Percentiles rank a stretch among this genome's conserved stretches.
Evolutionary conservation across 2,329 filamentous ascomycete genomes (phyloP).

Genomic region (Setomelanomma holmii): DNA sequence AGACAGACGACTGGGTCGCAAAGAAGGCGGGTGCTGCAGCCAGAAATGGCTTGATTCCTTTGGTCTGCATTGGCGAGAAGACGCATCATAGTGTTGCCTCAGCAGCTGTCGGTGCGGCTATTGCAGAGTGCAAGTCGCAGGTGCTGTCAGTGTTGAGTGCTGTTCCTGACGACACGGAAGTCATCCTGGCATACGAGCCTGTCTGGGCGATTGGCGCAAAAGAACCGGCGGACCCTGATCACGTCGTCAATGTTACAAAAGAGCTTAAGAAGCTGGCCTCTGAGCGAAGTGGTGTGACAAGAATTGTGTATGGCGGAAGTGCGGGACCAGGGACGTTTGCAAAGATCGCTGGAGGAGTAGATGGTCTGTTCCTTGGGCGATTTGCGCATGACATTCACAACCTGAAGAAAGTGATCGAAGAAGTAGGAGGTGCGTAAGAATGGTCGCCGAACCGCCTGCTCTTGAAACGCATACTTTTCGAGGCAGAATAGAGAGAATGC

Average conservation of each 20-base stretch:
- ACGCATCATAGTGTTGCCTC: slow-evolving; percentile 55
- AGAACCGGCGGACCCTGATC: slow-evolving; percentile 73
- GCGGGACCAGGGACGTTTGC: slow-evolving; percentile 80
- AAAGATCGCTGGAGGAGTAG: slow-evolving; percentile 71
- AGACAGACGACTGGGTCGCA: slow-evolving; percentile 73
- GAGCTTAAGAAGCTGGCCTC: slow-evolving; percentile 66
- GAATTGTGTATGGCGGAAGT: slow-evolving; percentile 83
- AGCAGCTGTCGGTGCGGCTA: slow-evolving; percentile 63
- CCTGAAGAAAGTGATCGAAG: slow-evolving; percentile 73
- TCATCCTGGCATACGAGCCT: slow-evolving; percentile 85
- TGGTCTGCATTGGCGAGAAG: slow-evolving; percentile 82
- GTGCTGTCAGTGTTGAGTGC: slow-evolving; percentile 68
- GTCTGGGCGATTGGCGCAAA: slow-evolving; percentile 86
- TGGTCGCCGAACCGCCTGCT: too few species aligned
- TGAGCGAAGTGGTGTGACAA: slow-evolving; percentile 63
- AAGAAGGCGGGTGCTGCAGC: slow-evolving; percentile 74
- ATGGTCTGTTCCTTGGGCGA: slow-evolving; percentile 81
- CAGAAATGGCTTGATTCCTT: slow-evolving; percentile 73
- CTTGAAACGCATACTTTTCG: too few species aligned
- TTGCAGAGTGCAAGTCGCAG: slow-evolving; percentile 71
- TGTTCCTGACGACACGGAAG: slow-evolving; percentile 68
- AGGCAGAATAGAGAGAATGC: too few species aligned
- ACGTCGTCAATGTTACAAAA: slow-evolving; percentile 74
- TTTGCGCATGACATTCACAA: slow-evolving; percentile 80
- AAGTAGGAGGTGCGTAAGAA: slow-evolving; percentile 63